Conservation (phyloP, 352 stramenopile genomes). For the Peronospora belbahrii region DNA sequence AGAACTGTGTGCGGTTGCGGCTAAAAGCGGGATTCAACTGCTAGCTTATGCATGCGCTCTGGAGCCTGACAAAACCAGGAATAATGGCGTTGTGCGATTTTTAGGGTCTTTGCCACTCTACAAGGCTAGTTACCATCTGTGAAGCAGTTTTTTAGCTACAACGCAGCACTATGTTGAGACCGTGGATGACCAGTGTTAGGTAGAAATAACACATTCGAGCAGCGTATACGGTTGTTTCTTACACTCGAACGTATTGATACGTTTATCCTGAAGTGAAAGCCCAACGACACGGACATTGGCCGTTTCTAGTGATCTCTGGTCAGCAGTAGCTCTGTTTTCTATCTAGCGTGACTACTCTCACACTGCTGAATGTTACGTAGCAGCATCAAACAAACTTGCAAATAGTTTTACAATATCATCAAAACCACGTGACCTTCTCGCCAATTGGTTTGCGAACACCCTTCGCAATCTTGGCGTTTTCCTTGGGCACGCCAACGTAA, state of each 20-base stretch:
- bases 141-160: conserved; percentile 1
- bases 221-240: too few species aligned
- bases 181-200: too few species aligned
- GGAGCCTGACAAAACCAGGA: conserved; percentile 32
- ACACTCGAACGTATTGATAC: too few species aligned
- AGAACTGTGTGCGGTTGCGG: conserved; percentile 41
- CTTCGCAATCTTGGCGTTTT: conserved; percentile 33
- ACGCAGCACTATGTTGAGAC: too few species aligned
- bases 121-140: too few species aligned
- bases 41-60: conserved; percentile 52
- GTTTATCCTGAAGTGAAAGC: too few species aligned
- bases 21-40: conserved; percentile 45
- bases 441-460: conserved; percentile 57
- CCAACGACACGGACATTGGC: too few species aligned
- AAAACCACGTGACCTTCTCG: conserved; percentile 65
- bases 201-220: too few species aligned
- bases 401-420: not conserved
- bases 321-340: too few species aligned
- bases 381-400: conserved; percentile 3
- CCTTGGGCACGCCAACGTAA: conserved; percentile 70
- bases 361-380: too few species aligned
- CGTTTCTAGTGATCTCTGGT: too few species aligned
- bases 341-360: too few species aligned
- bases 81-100: conserved; percentile 32
- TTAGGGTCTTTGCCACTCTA: conserved; percentile 34